Conservation (phyloP, 805 yeast species). For the Komagataella phaffii region DNA sequence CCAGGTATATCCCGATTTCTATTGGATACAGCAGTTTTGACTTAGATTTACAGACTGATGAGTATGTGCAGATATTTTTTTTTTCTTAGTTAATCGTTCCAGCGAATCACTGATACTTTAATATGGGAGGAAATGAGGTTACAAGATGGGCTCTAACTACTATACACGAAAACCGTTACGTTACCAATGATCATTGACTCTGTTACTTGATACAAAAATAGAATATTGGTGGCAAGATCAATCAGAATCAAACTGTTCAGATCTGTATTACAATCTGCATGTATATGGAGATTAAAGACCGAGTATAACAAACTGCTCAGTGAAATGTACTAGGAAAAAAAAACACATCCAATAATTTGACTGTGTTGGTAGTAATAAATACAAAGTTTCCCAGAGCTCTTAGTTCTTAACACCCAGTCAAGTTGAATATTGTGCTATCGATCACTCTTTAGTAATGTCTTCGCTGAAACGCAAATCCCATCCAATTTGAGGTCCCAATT, state of each 20-base stretch:
- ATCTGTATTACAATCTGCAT: background rate
- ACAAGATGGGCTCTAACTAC: background rate
- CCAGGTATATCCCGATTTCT: background rate
- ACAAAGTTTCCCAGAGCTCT: constrained; percentile 8
- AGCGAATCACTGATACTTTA: background rate
- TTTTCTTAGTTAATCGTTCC: no score
- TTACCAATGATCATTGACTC: no score
- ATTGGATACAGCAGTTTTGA: constrained; percentile 5
- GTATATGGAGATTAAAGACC: background rate
- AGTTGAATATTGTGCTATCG: constrained; percentile 20
- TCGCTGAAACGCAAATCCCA: constrained; percentile 90
- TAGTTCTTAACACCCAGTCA: constrained; percentile 2
- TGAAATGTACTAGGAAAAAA: background rate
- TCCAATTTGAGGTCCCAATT: constrained; percentile 77
- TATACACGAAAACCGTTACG: no score
- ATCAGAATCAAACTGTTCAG: background rate
- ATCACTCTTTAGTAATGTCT: background rate
- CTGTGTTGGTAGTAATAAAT: background rate
- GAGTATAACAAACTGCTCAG: background rate
- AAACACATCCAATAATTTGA: background rate
- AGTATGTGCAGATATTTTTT: no score
- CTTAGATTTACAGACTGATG: no score
- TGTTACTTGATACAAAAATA: no score
- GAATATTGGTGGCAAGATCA: no score
- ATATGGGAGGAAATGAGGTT: background rate